These are phyloP conservation scores for Capsicum baccatum DNA, from an alignment of 257 asterid genomes.

Conservation along the genomic window DNA sequence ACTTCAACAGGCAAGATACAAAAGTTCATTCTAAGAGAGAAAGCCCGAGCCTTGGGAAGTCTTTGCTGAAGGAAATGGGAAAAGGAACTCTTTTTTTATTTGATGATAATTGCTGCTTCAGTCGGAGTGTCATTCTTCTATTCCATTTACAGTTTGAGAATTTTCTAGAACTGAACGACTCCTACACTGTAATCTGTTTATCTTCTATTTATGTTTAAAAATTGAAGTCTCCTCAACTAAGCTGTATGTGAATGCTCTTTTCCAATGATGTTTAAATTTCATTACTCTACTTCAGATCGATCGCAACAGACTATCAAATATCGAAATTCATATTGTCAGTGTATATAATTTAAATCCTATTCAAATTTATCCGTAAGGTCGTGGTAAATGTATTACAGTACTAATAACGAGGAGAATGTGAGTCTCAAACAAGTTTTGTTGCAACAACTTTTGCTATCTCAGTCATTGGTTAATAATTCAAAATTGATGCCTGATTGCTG, in stretches of 20 bases:
- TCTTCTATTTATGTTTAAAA: not conserved
- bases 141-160: not conserved
- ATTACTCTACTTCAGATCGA: not conserved
- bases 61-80: conserved; percentile 28
- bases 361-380: not conserved
- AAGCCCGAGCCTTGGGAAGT: conserved; percentile 47
- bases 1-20: conserved; percentile 50
- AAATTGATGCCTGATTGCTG: not conserved
- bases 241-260: not conserved
- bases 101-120: not conserved
- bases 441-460: not conserved
- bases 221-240: not conserved
- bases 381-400: too few relatives aligned
- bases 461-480: not conserved
- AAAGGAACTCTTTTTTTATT: not conserved
- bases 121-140: not conserved
- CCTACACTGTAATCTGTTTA: not conserved
- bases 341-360: not conserved
- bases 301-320: not conserved
- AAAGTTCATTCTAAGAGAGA: conserved; percentile 39
- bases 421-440: not conserved
- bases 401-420: too few relatives aligned
- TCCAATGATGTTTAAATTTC: not conserved
- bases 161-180: not conserved
- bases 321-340: not conserved